Conservation (phyloP, 306 rosid species). For the Pachyrhizus erosus region DNA sequence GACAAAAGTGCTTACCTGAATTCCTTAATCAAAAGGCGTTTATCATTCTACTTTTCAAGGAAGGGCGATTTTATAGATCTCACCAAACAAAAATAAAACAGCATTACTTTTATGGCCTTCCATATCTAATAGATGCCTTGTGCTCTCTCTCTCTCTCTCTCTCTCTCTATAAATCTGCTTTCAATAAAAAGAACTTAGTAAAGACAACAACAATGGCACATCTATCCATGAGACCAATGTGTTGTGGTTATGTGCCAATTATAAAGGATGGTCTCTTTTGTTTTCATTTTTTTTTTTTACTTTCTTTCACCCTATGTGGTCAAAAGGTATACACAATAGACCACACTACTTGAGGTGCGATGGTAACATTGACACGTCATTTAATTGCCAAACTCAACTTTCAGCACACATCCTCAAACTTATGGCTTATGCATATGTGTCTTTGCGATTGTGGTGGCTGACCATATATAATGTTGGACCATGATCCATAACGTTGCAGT, state of each 20-base stretch:
- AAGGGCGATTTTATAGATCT: slow-evolving; percentile 44
- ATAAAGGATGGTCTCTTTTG: slow-evolving; percentile 49
- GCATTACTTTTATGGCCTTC: slow-evolving; percentile 38
- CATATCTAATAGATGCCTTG: slow-evolving; percentile 42
- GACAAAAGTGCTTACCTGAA: slow-evolving; percentile 68
- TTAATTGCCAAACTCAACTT: background rate
- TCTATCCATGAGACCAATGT: slow-evolving; percentile 5
- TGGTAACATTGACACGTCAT: background rate
- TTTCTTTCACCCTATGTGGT: slow-evolving; percentile 41
- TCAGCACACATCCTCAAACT: background rate
- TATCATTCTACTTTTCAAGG: slow-evolving; percentile 59
- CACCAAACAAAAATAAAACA: slow-evolving; percentile 39
- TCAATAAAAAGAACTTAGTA: background rate
- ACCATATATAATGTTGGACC: background rate
- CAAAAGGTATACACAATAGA: slow-evolving; percentile 34
- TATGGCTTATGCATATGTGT: background rate
- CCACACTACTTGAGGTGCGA: background rate
- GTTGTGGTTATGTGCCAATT: slow-evolving; percentile 16
- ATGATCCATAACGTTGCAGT: background rate
- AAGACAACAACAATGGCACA: slow-evolving; percentile 15
- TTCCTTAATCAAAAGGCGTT: slow-evolving; percentile 60
- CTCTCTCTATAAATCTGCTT: background rate
- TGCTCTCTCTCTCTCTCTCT: background rate
- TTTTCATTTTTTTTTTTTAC: slow-evolving; percentile 34
- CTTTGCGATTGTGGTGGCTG: background rate